A percentile compares a stretch with the other conserved stretches of the same genome.
Conservation (phyloP, 257 asterid species). For the Lycium ferocissimum region DNA sequence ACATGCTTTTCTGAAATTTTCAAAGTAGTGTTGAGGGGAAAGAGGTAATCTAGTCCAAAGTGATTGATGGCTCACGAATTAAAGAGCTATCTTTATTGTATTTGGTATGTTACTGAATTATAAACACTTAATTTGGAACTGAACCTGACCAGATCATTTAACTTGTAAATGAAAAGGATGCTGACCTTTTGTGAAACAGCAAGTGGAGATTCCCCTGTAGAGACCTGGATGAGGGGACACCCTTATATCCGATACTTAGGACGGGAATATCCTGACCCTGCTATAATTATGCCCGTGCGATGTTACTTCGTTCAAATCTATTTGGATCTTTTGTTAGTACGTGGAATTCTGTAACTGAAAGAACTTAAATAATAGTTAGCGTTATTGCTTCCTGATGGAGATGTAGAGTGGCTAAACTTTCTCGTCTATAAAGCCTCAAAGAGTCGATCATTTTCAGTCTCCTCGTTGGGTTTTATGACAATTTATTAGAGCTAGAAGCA, state of each 20-base stretch:
- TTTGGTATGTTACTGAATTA: neutral
- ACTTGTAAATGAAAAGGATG: neutral
- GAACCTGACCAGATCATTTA: neutral
- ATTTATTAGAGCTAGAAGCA: constrained; percentile 19
- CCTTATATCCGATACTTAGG: neutral
- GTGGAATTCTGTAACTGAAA: neutral
- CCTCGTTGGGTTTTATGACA: neutral
- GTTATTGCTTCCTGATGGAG: neutral
- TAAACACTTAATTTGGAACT: constrained; percentile 1
- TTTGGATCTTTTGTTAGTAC: neutral
- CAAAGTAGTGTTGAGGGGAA: neutral
- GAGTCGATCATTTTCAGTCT: neutral
- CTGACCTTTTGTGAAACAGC: constrained; percentile 24
- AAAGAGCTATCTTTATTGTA: neutral
- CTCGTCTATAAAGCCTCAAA: neutral
- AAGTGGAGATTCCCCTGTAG: constrained; percentile 26
- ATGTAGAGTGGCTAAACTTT: neutral
- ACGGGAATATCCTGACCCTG: constrained; percentile 16
- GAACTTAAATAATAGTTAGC: neutral
- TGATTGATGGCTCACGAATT: neutral
- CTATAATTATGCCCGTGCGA: neutral
- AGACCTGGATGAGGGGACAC: constrained; percentile 24
- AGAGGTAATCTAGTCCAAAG: too few relatives aligned
- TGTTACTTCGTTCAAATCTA: constrained; percentile 19
- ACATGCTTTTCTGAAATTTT: neutral